Percentiles rank a stretch among this genome's conserved stretches.
Evolutionary conservation across 208 protist species (phyloP).

Genomic region (Acanthamoeba sp.): DNA sequence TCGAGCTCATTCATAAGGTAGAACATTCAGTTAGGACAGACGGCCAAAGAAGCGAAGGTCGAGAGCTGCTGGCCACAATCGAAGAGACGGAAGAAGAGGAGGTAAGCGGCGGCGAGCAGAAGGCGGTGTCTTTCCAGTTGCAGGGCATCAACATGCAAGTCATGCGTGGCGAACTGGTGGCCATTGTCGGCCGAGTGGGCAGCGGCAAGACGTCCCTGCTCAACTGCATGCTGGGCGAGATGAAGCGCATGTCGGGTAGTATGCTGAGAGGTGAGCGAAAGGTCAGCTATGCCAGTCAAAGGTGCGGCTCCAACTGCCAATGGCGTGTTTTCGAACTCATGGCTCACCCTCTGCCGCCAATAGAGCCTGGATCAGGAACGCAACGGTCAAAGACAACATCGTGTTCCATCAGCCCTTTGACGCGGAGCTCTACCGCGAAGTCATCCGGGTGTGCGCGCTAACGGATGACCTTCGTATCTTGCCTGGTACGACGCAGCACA

Average conservation of each 20-base stretch:
- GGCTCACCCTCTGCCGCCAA: not conserved
- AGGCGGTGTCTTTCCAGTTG: not conserved
- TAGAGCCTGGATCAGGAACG: constrained; percentile 93
- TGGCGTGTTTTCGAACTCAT: not conserved
- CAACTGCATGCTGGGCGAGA: constrained; percentile 77
- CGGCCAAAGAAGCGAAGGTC: not conserved
- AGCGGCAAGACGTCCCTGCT: constrained; percentile 80
- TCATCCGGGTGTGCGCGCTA: constrained; percentile 50
- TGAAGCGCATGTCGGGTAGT: constrained; percentile 28
- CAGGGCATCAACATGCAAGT: constrained; percentile 20
- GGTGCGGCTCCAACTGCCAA: not conserved
- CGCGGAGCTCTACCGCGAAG: constrained; percentile 87
- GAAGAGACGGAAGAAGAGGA: not conserved
- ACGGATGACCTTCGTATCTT: constrained; percentile 86
- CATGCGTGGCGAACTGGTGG: constrained; percentile 72
- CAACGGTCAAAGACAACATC: constrained; percentile 96
- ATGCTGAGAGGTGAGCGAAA: not conserved
- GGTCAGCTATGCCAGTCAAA: constrained; percentile 21
- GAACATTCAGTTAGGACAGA: not conserved
- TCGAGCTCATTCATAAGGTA: not conserved
- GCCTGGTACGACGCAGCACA: not conserved
- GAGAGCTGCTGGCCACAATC: not conserved
- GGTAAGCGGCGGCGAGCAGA: too few relatives aligned
- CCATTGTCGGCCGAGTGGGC: constrained; percentile 81
- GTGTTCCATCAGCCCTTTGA: constrained; percentile 87